A percentile compares a stretch with the other conserved stretches of the same genome.
Evolutionary conservation across 108 stramenopile species (phyloP).

Genomic region (Seminavis robusta): DNA sequence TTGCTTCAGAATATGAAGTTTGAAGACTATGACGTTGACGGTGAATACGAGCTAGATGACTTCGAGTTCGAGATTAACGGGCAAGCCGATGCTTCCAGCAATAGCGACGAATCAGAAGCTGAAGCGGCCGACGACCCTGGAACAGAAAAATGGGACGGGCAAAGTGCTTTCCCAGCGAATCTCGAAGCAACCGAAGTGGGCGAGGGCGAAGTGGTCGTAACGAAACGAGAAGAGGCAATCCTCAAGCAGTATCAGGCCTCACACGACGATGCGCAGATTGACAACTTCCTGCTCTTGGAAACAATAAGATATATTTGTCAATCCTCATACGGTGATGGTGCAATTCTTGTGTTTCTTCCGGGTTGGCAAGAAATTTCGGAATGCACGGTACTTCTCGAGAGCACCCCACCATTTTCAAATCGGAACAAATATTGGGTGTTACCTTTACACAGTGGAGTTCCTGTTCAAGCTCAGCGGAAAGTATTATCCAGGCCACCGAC

Average conservation of each 20-base stretch:
- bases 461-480: slow-evolving; percentile 69
- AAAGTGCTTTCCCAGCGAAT: slow-evolving; percentile 32
- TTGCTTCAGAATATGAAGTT: slow-evolving; percentile 4
- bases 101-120: slow-evolving; percentile 28
- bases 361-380: slow-evolving; percentile 91
- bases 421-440: slow-evolving; percentile 41
- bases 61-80: slow-evolving; percentile 27
- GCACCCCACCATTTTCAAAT: slow-evolving; percentile 57
- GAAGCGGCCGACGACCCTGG: slow-evolving; percentile 30
- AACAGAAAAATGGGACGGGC: slow-evolving; percentile 68
- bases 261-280: slow-evolving; percentile 69
- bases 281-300: slow-evolving; percentile 51
- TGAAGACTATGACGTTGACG: slow-evolving; percentile 26
- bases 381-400: slow-evolving; percentile 50
- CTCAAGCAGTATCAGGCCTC: slow-evolving; percentile 54
- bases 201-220: slow-evolving; percentile 26
- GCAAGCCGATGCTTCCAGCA: neutral
- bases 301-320: slow-evolving; percentile 51
- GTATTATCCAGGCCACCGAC: slow-evolving; percentile 62
- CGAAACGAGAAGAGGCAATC: slow-evolving; percentile 49
- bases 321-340: slow-evolving; percentile 66
- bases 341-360: slow-evolving; percentile 90
- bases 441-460: slow-evolving; percentile 85
- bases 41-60: slow-evolving; percentile 18
- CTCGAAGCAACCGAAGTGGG: slow-evolving; percentile 10